Evolutionary conservation across 345 rosid genomes (phyloP), one percentile per base, ranked within the genome.

Genomic region (Pugionium dolabratum): DNA sequence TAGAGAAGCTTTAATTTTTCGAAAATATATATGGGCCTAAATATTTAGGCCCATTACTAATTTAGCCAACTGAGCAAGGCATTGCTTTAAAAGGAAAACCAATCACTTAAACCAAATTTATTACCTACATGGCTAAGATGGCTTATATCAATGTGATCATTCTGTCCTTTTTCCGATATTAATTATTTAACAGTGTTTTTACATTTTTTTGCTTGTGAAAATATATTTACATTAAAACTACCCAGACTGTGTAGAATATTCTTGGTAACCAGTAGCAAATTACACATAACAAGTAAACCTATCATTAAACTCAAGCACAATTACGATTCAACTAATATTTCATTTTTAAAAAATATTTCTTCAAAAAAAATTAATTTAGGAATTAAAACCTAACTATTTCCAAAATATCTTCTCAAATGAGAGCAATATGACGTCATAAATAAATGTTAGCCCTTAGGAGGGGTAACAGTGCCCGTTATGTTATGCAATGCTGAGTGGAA

Each of bases 21-120:
- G 18, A 18, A 18, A 36, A 9, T 49, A 3, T 9, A 3, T 40
- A 41, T 29, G 10, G 49, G 9, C 30, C 28, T 30, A 6, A 39
- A 11, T 41, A 39, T n/a, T 45, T 27, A 56, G 32, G 32, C 29
- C 32, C 4, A 46, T 46, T 18, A 18, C 18, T 18, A 56, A 26
- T 56, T 51, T 56, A 10, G 47, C 46, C 54, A 55, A 25, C 54
- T 31, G 39, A 54, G 54, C 53, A 66, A 55, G 62, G 37, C 39
- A 45, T 45, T 4, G 36, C 45, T 54, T 27, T 44, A 32, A 54
- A 55, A 28, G 55, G 25, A 55, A 45, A 18, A 45, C 46, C 26
- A 27, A 43, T 10, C 44, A 54, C 36, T 28, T 6, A 10, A 26
- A 25, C 30, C 54, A 18, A 66, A 54, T 66, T 54, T 54, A 27